Evolutionary conservation across 306 rosid genomes (phyloP), one percentile per base, ranked within the genome.

Genomic region (Mimosa pudica): DNA sequence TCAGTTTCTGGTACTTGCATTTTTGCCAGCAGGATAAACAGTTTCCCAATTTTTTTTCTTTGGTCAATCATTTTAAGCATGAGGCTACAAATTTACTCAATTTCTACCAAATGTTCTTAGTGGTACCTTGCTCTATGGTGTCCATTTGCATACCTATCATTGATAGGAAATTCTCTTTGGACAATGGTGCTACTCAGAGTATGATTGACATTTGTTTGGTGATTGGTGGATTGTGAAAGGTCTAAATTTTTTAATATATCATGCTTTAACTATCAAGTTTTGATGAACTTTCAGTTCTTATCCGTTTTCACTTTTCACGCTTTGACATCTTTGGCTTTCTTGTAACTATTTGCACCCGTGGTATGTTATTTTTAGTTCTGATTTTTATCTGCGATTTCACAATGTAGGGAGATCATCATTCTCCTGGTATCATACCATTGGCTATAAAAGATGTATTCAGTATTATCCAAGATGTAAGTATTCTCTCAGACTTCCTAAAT

Each of bases 371-470:
- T 67, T 49, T 14, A 17, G 32, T 68, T 51, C 62, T 46, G 70
- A 64, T 70, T 79, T 79, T 82, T 71, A 73, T 77, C 76, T 42
- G 33, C 41, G 45, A 58, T 82, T 77, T 5, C 38, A 41, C 4
- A 1, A 76, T 73, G 79, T 92, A 96, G 99, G 99, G 99, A 80
- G 99, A 96, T 86, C 99, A 93, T 71, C 79, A 82, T 74, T 86
- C 92, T 81, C 99, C 98, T 30, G 99, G 99, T 70, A 71, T 96
- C 81, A 96, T 96, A 81, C 99, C 99, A 2, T 77, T 96, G 89
- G 97, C 99, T 72, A 96, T 96, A 87, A 96, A 96, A 85, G 99
- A 96, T 78, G 99, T 96, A 77, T 96, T 96, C 86, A 89, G 96
- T 86, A 96, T 93, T 71, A 93, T 96, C 72, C 99, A 96, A 88